Percentiles rank a stretch among this genome's conserved stretches.
These are phyloP conservation scores for Pseudodiploospora longispora DNA, from an alignment of 2,329 filamentous ascomycete genomes.

Conservation along the genomic window DNA sequence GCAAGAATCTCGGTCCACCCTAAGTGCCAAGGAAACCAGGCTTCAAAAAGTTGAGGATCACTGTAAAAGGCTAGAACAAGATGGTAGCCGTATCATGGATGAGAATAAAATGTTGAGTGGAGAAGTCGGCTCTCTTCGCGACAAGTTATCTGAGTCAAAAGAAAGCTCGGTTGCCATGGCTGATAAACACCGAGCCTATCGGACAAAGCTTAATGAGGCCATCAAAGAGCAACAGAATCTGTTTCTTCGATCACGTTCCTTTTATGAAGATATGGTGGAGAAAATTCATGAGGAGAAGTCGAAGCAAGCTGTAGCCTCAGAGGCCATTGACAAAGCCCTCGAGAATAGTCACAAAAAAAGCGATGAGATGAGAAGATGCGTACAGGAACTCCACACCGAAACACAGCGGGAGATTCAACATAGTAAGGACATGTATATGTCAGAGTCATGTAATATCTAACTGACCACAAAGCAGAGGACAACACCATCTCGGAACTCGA, in stretches of 20 bases:
- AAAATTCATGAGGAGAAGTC: slow-evolving; percentile 26
- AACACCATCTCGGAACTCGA: slow-evolving; percentile 16
- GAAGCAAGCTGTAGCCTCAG: slow-evolving; percentile 13
- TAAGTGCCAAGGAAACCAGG: slow-evolving; percentile 14
- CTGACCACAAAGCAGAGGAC: slow-evolving; percentile 15
- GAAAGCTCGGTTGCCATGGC: slow-evolving; percentile 14
- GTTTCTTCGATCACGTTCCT: slow-evolving; percentile 24
- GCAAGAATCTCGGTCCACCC: slow-evolving; percentile 4
- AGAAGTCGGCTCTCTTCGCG: slow-evolving; percentile 20
- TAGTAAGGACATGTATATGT: slow-evolving; percentile 13
- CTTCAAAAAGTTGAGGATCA: slow-evolving; percentile 17
- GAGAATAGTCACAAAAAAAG: slow-evolving; percentile 22
- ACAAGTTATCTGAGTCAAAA: slow-evolving; percentile 17
- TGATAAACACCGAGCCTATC: slow-evolving; percentile 28
- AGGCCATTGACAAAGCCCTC: slow-evolving; percentile 19
- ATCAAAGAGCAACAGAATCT: slow-evolving; percentile 39
- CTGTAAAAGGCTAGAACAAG: slow-evolving; percentile 18
- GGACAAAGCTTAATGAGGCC: slow-evolving; percentile 35
- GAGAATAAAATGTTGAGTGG: slow-evolving; percentile 18
- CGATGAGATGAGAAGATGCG: slow-evolving; percentile 22
- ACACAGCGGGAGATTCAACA: slow-evolving; percentile 13
- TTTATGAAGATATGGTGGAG: slow-evolving; percentile 24
- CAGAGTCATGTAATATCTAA: background rate
- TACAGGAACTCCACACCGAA: slow-evolving; percentile 19
- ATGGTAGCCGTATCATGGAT: slow-evolving; percentile 14